Percentiles rank a stretch among this genome's conserved stretches.
Evolutionary conservation across 2,329 filamentous ascomycete species (phyloP).

Genomic region (Cercospora brassicicola): DNA sequence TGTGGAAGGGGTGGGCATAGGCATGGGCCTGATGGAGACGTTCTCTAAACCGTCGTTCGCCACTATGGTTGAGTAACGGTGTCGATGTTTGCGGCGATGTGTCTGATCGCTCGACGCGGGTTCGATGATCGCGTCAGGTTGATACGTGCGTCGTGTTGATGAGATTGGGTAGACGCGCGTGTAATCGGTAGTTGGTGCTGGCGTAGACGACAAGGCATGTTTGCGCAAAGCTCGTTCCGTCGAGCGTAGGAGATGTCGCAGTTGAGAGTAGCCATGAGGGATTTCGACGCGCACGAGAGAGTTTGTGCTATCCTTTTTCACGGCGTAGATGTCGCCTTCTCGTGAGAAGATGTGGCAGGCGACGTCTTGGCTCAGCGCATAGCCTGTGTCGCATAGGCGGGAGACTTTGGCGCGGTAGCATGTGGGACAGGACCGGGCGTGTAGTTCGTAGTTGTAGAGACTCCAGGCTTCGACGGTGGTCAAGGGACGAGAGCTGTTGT

Average conservation of each 20-base stretch:
- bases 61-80: conserved; percentile 25
- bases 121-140: conserved; percentile 16
- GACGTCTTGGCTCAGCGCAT: conserved; percentile 48
- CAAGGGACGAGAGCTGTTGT: conserved; percentile 44
- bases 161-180: conserved; percentile 46
- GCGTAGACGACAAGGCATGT: conserved; percentile 3
- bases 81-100: conserved; percentile 14
- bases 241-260: conserved; percentile 44
- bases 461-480: conserved; percentile 48
- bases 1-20: not conserved
- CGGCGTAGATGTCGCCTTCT: conserved; percentile 36
- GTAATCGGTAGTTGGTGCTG: conserved; percentile 37
- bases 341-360: conserved; percentile 47
- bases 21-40: conserved; percentile 9
- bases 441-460: conserved; percentile 51
- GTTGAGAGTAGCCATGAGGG: conserved; percentile 45
- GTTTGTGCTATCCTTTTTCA: conserved; percentile 37
- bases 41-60: conserved; percentile 18
- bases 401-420: conserved; percentile 47
- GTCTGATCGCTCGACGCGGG: conserved; percentile 14
- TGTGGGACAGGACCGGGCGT: conserved; percentile 47
- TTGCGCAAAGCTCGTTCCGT: conserved; percentile 45
- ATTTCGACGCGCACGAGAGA: conserved; percentile 48
- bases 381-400: conserved; percentile 48
- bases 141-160: conserved; percentile 35